phyloP scores from a whole-genome alignment of 1,139 yeast genomes.

The Yamadazyma jaroonii region DNA sequence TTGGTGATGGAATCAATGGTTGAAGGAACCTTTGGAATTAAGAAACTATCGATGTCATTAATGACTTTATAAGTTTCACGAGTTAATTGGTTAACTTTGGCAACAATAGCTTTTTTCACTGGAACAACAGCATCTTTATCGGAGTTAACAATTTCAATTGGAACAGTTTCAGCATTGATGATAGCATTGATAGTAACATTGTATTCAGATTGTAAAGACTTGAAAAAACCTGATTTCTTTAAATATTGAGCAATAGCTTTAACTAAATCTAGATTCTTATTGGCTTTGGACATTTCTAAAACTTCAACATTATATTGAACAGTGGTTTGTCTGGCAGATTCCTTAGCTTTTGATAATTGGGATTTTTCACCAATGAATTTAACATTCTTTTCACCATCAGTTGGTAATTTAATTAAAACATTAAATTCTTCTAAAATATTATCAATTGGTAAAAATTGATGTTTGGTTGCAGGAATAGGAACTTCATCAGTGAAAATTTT shows the following conservation, averaged over 20 bases:
- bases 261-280: slow-evolving; percentile 75
- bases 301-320: slow-evolving; percentile 56
- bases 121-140: slow-evolving; percentile 33
- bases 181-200: slow-evolving; percentile 61
- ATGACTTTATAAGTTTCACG: slow-evolving; percentile 64
- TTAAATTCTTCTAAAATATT: slow-evolving; percentile 47
- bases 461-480: slow-evolving; percentile 42
- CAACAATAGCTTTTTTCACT: slow-evolving; percentile 66
- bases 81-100: slow-evolving; percentile 66
- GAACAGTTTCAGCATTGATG: slow-evolving; percentile 31
- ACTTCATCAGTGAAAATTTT: slow-evolving; percentile 37
- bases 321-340: slow-evolving; percentile 52
- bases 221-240: slow-evolving; percentile 46
- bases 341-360: slow-evolving; percentile 60
- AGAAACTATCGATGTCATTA: slow-evolving; percentile 68
- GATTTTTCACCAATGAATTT: slow-evolving; percentile 63
- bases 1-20: slow-evolving; percentile 46
- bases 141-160: slow-evolving; percentile 42
- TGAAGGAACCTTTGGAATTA: slow-evolving; percentile 51
- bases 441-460: slow-evolving; percentile 46
- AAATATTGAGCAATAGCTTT: slow-evolving; percentile 69
- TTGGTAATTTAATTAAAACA: slow-evolving; percentile 65
- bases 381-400: slow-evolving; percentile 43
- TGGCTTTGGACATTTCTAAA: slow-evolving; percentile 83
- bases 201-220: slow-evolving; percentile 42